Evolutionary conservation across 2,329 filamentous ascomycete species (phyloP), one percentile per base, ranked within the genome.

Genomic region (Claviceps digitariae): DNA sequence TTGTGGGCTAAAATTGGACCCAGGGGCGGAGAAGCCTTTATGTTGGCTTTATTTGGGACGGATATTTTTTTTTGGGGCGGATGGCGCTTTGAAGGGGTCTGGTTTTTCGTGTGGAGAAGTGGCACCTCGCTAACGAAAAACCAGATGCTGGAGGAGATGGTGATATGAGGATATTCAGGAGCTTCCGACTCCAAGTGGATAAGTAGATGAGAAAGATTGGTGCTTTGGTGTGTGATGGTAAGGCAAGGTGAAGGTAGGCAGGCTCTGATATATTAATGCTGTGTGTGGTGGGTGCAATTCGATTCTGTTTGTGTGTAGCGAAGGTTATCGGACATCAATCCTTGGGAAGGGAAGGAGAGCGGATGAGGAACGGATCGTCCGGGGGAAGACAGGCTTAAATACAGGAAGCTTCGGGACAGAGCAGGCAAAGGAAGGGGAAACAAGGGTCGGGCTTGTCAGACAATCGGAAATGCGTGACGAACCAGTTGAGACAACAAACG

Each of bases 381-480:
- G 41, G 36, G 50, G 48, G 52, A 5, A 23, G 40, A 38, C 23
- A 51, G 48, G 52, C 50, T 47, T 54, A 46, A 54, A 43, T 49
- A 34, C 29, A 41, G 51, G 44, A 54, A 54, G 50, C 36, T 21
- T 44, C 27, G 52, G 52, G 40, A 46, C 38, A 53, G 34, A 38
- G 20, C 48, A 52, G 48, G 36, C 36, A 46, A 31, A 27, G 13
- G 23, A 36, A 48, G 45, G 25, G 23, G 23, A 50, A 36, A 36
- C 21, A 46, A 17, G 45, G 31, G 31, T 43, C 34, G 9, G 29
- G 23, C 40, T 44, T 40, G 41, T 46, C 41, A 25, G 47, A 38
- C 52, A 50, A 50, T 45, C 46, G 25, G 31, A 29, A 52, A 41
- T 55, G 57, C 61, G 52, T 21, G 48, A 21, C 43, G 46, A 44